phyloP scores from a whole-genome alignment of 192 early-diverging fungal genomes.

The Coemansia sp. region DNA sequence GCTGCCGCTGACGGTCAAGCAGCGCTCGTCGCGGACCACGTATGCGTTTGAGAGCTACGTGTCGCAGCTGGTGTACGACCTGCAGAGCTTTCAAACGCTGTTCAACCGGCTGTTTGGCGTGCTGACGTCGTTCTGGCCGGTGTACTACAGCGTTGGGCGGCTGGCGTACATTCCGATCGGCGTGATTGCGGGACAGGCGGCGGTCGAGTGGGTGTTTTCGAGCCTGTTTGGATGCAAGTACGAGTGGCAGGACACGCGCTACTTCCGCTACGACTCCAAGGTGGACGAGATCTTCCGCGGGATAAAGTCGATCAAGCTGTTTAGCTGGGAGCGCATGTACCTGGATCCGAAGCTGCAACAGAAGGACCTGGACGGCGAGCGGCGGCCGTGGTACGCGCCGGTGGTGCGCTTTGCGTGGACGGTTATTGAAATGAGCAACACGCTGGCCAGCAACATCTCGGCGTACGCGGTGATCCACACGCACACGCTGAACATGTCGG shows the following conservation, averaged over 20 bases:
- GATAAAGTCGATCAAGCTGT: conserved; percentile 39
- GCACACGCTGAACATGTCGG: not conserved
- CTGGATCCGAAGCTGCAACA: conserved; percentile 18
- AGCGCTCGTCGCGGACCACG: not conserved
- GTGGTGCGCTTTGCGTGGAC: conserved; percentile 14
- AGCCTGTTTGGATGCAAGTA: conserved; percentile 10
- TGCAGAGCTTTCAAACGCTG: not conserved
- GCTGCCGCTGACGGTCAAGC: conserved; percentile 14
- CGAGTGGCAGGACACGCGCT: conserved; percentile 6
- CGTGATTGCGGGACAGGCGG: not conserved
- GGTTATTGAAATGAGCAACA: conserved; percentile 1
- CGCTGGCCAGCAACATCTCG: conserved; percentile 8
- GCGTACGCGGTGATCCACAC: conserved; percentile 18
- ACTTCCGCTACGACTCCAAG: not conserved
- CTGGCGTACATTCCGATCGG: conserved; percentile 18
- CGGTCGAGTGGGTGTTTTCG: not conserved
- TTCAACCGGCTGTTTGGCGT: not conserved
- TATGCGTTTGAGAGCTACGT: not conserved
- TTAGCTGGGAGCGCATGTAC: conserved; percentile 43
- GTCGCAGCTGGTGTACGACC: conserved; percentile 1
- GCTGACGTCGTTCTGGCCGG: not conserved
- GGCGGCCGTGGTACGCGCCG: conserved; percentile 32
- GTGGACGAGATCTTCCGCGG: conserved; percentile 18
- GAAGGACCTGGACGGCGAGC: not conserved
- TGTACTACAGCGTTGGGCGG: conserved; percentile 21